A percentile compares a stretch with the other conserved stretches of the same genome.
phyloP scores from a whole-genome alignment of 192 early-diverging fungal genomes.

The Chytriomyces confervae region DNA sequence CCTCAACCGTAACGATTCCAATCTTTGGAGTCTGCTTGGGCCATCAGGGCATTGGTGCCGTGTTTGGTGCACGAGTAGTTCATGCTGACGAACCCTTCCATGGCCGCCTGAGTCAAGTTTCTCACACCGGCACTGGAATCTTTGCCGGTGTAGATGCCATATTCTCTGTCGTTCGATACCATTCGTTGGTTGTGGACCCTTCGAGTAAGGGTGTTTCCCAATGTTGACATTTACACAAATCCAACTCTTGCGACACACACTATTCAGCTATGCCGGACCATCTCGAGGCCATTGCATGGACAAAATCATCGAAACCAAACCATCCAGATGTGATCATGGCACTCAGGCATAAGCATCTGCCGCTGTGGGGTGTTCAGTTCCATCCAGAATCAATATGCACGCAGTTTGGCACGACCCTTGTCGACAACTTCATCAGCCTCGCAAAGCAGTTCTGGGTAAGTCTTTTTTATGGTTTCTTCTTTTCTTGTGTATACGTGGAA shows the following conservation, averaged over 20 bases:
- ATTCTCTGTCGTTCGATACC: constrained; percentile 87
- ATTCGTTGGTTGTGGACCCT: constrained; percentile 79
- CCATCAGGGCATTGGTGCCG: constrained; percentile 83
- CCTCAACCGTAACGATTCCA: constrained; percentile 53
- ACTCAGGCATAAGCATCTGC: constrained; percentile 68
- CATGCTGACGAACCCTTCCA: constrained; percentile 79
- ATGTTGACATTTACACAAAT: constrained; percentile 34
- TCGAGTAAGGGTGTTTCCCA: constrained; percentile 1
- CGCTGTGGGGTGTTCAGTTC: constrained; percentile 91
- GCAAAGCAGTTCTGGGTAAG: constrained; percentile 41
- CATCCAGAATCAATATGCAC: constrained; percentile 96
- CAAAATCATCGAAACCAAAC: constrained; percentile 21
- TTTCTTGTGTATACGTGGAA: background rate
- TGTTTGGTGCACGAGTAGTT: constrained; percentile 70
- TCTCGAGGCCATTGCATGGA: constrained; percentile 71
- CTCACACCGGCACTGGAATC: constrained; percentile 46
- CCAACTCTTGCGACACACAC: constrained; percentile 59
- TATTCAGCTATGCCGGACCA: constrained; percentile 61
- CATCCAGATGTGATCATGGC: constrained; percentile 73
- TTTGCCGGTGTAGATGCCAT: constrained; percentile 66
- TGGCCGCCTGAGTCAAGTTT: constrained; percentile 72
- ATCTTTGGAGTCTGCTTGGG: constrained; percentile 94
- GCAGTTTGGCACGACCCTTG: constrained; percentile 70
- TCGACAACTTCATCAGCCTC: constrained; percentile 74
- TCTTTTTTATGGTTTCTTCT: background rate